Evolutionary conservation across 495 filamentous ascomycete species (phyloP).

Genomic region (Pyrenopolyporus hunteri): DNA sequence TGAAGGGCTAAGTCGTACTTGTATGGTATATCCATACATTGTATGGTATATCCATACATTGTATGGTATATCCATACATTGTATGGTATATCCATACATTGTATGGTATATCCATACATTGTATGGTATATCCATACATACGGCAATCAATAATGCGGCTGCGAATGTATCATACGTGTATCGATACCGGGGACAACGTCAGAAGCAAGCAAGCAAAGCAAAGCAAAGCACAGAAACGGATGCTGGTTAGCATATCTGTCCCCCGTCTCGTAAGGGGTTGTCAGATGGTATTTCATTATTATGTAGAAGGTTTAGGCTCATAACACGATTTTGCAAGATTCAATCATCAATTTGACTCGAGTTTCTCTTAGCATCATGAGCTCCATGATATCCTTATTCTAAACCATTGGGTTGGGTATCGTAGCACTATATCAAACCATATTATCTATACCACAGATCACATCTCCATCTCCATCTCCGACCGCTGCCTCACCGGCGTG

Average conservation of each 20-base stretch:
- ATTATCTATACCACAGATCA: not conserved
- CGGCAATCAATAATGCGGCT: slow-evolving; percentile 17
- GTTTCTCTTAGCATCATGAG: not conserved
- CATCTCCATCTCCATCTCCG: slow-evolving; percentile 37
- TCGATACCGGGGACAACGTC: slow-evolving; percentile 26
- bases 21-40: too few species aligned
- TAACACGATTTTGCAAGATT: slow-evolving; percentile 3
- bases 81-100: too few species aligned
- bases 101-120: too few species aligned
- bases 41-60: too few species aligned
- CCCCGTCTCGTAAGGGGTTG: not conserved
- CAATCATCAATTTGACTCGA: slow-evolving; percentile 4
- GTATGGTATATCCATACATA: too few species aligned
- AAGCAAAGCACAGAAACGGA: slow-evolving; percentile 13
- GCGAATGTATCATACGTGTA: slow-evolving; percentile 39
- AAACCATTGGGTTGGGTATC: not conserved
- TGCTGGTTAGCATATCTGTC: slow-evolving; percentile 34
- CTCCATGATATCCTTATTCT: not conserved
- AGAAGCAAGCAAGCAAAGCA: slow-evolving; percentile 2
- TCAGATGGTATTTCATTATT: slow-evolving; percentile 29
- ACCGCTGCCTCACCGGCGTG: slow-evolving; percentile 55
- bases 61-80: too few species aligned
- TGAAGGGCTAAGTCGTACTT: slow-evolving; percentile 1
- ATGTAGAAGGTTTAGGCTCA: slow-evolving; percentile 25
- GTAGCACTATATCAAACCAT: not conserved